These are phyloP conservation scores for Diaporthe amygdali DNA, from an alignment of 2,329 filamentous ascomycete species.

Conservation along the genomic window DNA sequence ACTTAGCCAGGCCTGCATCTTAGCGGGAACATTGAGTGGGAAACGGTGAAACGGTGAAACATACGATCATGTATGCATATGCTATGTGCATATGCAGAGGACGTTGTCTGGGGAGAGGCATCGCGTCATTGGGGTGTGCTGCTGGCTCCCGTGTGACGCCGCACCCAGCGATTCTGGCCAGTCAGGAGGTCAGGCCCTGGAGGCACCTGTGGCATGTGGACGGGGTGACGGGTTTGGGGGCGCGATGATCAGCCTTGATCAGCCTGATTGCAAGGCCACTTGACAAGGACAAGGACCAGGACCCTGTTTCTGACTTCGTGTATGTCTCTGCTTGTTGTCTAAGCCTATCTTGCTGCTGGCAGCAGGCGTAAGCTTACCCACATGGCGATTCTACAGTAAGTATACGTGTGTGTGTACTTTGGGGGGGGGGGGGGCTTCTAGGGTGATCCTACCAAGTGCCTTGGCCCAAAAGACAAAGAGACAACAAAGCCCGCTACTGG, in stretches of 20 bases:
- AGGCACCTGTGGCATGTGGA: neutral
- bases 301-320: neutral
- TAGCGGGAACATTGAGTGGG: neutral
- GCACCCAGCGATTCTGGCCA: constrained; percentile 1
- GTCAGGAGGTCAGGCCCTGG: constrained; percentile 21
- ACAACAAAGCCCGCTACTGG: neutral
- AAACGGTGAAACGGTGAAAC: neutral
- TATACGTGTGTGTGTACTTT: neutral
- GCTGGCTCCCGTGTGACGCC: constrained; percentile 15
- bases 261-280: constrained; percentile 18
- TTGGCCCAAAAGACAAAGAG: constrained; percentile 4
- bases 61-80: neutral
- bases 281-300: constrained; percentile 10
- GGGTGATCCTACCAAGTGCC: constrained; percentile 12
- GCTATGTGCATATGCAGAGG: neutral
- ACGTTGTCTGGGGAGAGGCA: neutral
- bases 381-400: neutral
- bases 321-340: too few species aligned
- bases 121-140: constrained; percentile 16
- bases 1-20: neutral
- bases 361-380: neutral
- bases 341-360: neutral
- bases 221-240: neutral
- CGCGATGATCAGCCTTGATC: constrained; percentile 16
- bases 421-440: too few species aligned